These are phyloP conservation scores for Rutstroemia sp. DNA, from an alignment of 2,329 filamentous ascomycete genomes.

Conservation along the genomic window DNA sequence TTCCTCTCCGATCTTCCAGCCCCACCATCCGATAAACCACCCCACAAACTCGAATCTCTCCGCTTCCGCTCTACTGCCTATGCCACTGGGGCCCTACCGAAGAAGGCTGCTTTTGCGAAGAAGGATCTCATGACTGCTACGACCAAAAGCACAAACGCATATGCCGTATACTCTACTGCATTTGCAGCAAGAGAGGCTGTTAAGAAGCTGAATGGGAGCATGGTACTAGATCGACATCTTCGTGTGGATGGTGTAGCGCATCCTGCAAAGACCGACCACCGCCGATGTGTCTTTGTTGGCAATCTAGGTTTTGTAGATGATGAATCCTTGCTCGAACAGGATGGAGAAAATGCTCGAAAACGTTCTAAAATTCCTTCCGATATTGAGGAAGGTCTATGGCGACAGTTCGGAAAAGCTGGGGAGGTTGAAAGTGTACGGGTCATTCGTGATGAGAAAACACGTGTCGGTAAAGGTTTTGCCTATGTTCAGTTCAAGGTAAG, in stretches of 20 bases:
- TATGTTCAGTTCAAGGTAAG: slow-evolving; percentile 87
- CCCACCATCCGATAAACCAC: slow-evolving; percentile 37
- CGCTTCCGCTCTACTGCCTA: slow-evolving; percentile 94
- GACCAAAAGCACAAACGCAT: slow-evolving; percentile 89
- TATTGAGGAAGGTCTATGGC: slow-evolving; percentile 88
- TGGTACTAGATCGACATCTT: slow-evolving; percentile 79
- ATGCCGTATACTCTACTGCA: slow-evolving; percentile 76
- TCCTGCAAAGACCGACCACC: slow-evolving; percentile 73
- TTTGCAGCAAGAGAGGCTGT: slow-evolving; percentile 70
- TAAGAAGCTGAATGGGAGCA: slow-evolving; percentile 71
- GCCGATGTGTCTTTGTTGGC: slow-evolving; percentile 90
- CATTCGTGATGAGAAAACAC: slow-evolving; percentile 78
- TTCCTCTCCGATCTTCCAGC: slow-evolving; percentile 51
- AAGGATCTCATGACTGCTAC: slow-evolving; percentile 87
- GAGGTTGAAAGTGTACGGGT: slow-evolving; percentile 91
- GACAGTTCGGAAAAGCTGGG: slow-evolving; percentile 68
- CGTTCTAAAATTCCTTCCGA: slow-evolving; percentile 71
- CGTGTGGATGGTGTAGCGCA: slow-evolving; percentile 88
- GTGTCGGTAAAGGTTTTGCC: slow-evolving; percentile 93
- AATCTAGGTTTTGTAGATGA: slow-evolving; percentile 96
- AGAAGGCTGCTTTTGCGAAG: slow-evolving; percentile 89
- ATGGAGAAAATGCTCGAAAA: slow-evolving; percentile 63
- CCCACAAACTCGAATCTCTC: slow-evolving; percentile 78
- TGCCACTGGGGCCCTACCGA: slow-evolving; percentile 67
- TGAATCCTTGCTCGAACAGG: slow-evolving; percentile 62